Percentiles rank a stretch among this genome's conserved stretches.
phyloP scores from a whole-genome alignment of 139 green algal genomes.

The Yamagishiella unicocca region DNA sequence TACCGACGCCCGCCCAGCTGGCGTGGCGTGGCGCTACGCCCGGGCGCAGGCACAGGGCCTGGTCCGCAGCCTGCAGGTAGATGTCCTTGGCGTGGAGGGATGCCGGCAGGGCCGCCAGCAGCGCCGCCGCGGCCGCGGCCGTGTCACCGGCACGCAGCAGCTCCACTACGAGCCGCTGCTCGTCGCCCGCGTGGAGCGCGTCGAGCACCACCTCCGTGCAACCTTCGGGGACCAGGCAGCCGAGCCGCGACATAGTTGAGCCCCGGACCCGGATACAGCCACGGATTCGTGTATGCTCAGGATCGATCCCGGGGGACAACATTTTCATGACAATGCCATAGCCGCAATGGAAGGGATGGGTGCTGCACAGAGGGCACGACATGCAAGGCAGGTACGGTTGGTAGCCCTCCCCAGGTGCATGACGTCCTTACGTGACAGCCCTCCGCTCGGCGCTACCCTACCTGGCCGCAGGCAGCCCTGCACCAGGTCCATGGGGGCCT shows the following conservation, averaged over 20 bases:
- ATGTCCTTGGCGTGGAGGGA: not conserved
- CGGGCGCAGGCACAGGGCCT: constrained; percentile 19
- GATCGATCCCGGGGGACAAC: not conserved
- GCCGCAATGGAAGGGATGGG: too few relatives aligned
- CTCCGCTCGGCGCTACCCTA: too few relatives aligned
- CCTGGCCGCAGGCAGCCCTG: constrained; percentile 45
- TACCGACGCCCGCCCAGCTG: constrained; percentile 11
- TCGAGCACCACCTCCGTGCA: constrained; percentile 44
- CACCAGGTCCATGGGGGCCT: constrained; percentile 32
- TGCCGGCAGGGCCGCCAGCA: constrained; percentile 30
- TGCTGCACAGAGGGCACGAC: not conserved
- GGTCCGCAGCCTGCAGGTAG: constrained; percentile 29
- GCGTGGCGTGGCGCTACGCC: not conserved
- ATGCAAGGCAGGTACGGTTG: not conserved
- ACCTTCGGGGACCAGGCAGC: not conserved
- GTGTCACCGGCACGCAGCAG: constrained; percentile 16
- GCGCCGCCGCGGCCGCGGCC: constrained; percentile 9
- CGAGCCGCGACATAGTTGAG: not conserved
- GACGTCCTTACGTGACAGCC: too few relatives aligned
- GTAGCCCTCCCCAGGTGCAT: not conserved
- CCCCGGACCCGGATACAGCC: not conserved
- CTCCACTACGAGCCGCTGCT: not conserved
- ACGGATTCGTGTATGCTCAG: not conserved
- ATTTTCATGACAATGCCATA: too few relatives aligned
- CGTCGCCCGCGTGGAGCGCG: not conserved